Evolutionary conservation across 495 filamentous ascomycete genomes (phyloP).

Genomic region (Chaetomium cochliodes): DNA sequence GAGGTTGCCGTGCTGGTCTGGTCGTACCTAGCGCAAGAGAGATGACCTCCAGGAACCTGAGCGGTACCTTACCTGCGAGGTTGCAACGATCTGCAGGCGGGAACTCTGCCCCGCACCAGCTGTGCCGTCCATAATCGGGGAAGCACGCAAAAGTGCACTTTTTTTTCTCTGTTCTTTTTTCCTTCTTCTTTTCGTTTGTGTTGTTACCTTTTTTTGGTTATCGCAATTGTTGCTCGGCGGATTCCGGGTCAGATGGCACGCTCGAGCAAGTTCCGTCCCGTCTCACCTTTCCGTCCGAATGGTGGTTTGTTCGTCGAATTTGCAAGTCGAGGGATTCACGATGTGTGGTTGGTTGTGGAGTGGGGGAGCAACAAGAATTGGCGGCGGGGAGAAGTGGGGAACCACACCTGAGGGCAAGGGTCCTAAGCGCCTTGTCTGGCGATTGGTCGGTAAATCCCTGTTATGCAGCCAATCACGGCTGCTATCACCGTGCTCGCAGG

Average conservation of each 20-base stretch:
- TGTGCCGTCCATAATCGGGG: slow-evolving; percentile 11
- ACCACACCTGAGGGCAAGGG: slow-evolving; percentile 14
- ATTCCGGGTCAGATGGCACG: neutral
- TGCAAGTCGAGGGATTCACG: slow-evolving; percentile 8
- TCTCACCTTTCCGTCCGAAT: neutral
- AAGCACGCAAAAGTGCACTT: slow-evolving; percentile 1
- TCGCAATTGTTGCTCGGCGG: slow-evolving; percentile 6
- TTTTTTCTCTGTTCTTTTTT: neutral
- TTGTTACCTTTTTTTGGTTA: neutral
- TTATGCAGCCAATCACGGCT: slow-evolving; percentile 33
- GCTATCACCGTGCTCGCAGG: slow-evolving; percentile 34
- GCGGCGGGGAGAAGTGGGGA: slow-evolving; percentile 22
- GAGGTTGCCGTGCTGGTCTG: neutral
- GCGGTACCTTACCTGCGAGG: slow-evolving; percentile 19
- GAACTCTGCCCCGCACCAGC: slow-evolving; percentile 19
- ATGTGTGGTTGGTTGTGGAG: slow-evolving; percentile 23
- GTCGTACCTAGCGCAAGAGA: neutral
- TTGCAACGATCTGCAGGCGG: slow-evolving; percentile 24
- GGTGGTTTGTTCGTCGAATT: slow-evolving; percentile 9
- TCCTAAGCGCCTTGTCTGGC: slow-evolving; percentile 36
- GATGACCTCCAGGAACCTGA: neutral
- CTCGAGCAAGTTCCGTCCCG: neutral
- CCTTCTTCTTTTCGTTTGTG: neutral
- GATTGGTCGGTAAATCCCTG: slow-evolving; percentile 34
- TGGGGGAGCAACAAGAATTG: slow-evolving; percentile 14